Base-by-base conservation (phyloP, 768 basidiomycete genomes). In the Pleurotus platypus region DNA sequence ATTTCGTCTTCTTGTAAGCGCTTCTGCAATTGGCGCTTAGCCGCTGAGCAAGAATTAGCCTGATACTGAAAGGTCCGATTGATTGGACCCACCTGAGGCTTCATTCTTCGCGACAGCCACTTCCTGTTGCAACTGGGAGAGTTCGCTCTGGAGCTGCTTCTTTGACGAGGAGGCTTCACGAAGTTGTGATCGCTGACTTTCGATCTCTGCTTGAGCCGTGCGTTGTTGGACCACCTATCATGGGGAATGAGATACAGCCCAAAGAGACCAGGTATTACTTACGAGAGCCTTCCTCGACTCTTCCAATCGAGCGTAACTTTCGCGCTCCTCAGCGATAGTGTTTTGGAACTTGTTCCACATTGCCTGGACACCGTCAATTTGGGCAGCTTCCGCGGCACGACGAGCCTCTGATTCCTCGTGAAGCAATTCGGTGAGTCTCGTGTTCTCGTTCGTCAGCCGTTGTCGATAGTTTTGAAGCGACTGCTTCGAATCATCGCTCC, bases 211-310 rank as follows among this genome's bases (percentile, higher is more conserved):
- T 57, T 86, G 85, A 24, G 80, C 71, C 5, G 79, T 78, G 20
- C 83, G 79, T 65, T 90, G 87, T 64, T 88, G 87, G 9, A 84
- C 78, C 30, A 86, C 66, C 88, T 90, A 16, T 13, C 5, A 51
- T 16, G 16, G 7, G 26, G 61, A 59, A 46, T 43, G 27, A 40
- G 38, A 49, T 45, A 48, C 35, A 55, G 38, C 15, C 7, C 35
- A 56, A 27, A 18, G 13, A 9, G 58, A 37, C 53, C 2, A n/a
- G 40, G 22, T 11, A 69, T 84, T 9, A 35, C 30, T 60, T 68
- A 89, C 86, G 62, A 90, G 67, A 54, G 87, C 86, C 64, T 84
- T 86, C 46, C 83, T 77, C 13, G 87, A 88, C 61, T 87, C 88
- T 61, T 89, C 88, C 12, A 88, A 69, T 22, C 83, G 81, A 42